Evolutionary conservation across 257 asterid genomes (phyloP).

Genomic region (Petunia secreta): DNA sequence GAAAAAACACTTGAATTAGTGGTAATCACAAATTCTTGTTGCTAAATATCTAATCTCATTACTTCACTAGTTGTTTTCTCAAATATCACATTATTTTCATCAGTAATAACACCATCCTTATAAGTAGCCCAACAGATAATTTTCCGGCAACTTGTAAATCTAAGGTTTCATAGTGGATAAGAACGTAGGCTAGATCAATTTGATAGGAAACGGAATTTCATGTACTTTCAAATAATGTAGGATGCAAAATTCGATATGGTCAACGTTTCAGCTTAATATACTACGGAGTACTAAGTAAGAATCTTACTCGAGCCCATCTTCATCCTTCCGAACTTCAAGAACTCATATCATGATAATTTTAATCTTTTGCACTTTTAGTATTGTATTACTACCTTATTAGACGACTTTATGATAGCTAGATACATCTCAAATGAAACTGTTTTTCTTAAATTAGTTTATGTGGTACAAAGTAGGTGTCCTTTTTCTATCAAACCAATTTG

Average conservation of each 20-base stretch:
- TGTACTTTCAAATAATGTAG: too few species aligned
- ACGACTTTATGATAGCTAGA: neutral
- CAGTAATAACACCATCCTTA: too few species aligned
- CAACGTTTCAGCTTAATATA: conserved; percentile 9
- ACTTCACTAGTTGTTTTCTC: too few species aligned
- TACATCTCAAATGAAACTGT: neutral
- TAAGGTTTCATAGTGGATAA: neutral
- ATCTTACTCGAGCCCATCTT: conserved; percentile 47
- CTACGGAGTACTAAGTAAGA: neutral
- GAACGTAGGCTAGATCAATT: neutral
- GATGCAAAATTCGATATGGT: conserved; percentile 45
- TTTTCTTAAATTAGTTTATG: too few species aligned
- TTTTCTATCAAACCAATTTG: too few species aligned
- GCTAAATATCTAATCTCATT: too few species aligned
- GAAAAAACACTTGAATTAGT: too few species aligned
- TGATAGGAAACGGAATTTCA: neutral
- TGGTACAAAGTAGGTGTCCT: too few species aligned
- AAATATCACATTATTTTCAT: too few species aligned
- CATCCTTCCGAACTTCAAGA: neutral
- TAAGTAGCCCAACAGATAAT: neutral
- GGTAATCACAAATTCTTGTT: too few species aligned
- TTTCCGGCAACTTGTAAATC: neutral
- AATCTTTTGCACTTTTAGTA: neutral
- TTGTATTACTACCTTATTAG: neutral
- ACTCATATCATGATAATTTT: neutral